Conservation (phyloP, 768 basidiomycete species). For the Phanerodontia chrysosporium region DNA sequence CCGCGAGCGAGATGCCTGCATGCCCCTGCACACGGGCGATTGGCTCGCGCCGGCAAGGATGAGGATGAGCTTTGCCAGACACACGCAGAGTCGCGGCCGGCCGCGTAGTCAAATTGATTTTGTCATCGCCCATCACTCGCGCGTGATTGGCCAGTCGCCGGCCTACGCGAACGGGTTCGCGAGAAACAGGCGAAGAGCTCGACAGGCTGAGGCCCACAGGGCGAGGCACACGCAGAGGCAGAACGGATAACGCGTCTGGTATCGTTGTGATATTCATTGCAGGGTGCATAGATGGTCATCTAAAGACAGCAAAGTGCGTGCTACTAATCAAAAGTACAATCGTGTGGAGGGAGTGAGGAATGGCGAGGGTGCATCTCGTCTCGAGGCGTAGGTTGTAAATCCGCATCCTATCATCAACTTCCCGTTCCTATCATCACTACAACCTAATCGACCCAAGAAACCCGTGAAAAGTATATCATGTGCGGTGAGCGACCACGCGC, state of each 20-base stretch:
- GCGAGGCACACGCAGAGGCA: neutral
- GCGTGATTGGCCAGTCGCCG: neutral
- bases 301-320: slow-evolving; percentile 3
- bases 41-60: neutral
- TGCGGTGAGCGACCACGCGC: neutral
- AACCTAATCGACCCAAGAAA: slow-evolving; percentile 2
- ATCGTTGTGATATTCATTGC: slow-evolving; percentile 3
- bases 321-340: neutral
- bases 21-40: no score
- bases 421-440: neutral
- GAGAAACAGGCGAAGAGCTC: neutral
- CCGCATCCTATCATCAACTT: neutral
- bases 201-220: neutral
- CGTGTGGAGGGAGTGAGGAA: neutral
- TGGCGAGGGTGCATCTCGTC: neutral
- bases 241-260: neutral
- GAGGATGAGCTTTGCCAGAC: neutral
- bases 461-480: slow-evolving; percentile 6
- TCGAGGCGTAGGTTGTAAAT: neutral
- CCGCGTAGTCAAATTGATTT: neutral
- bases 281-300: neutral
- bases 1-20: no score
- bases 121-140: neutral
- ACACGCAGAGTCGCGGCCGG: neutral
- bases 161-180: neutral